Evolutionary conservation across 306 rosid species (phyloP), one percentile per base, ranked within the genome.

Genomic region (Abrus precatorius): DNA sequence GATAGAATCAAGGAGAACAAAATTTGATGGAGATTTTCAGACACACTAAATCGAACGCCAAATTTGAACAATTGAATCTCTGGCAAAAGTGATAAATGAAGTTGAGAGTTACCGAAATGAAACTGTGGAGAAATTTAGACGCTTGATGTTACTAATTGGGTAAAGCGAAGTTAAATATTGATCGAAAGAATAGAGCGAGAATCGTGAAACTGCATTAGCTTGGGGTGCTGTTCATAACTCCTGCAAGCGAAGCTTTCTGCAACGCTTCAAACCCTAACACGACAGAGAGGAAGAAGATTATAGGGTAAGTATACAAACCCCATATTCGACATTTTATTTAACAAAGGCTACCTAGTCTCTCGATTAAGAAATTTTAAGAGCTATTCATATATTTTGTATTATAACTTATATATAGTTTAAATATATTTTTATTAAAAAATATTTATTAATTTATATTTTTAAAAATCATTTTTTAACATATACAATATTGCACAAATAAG

Each of bases 201-300:
- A 9, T 32, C 7, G 61, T 5, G 13, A 62, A 62, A 7, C 1
- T 7, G 60, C 12, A 20, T 50, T 76, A 48, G 63, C 33, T 76
- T 63, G 62, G 20, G 28, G 1, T 36, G 40, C 41, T 63, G 72
- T 75, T 47, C 34, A 3, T 63, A 27, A 38, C 34, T 7, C 36
- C 33, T 32, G 61, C 32, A 74, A 60, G 29, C 8, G n/a, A 45
- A 60, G 49, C 9, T 28, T 68, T 68, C 40, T 48, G 49, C 10
- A 38, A 60, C 33, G 60, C 45, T 75, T 27, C 48, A 75, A 60
- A 45, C 70, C 69, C 79, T 59, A 75, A 62, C 33, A 45, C 14
- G 0, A 6, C 5, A 4, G 7, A 62, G 27, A 30, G 8, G 55
- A 74, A 41, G 13, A 12, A 2, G 8, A 41, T 1, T 7, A 41